Evolutionary conservation across 2,329 filamentous ascomycete genomes (phyloP).

Genomic region (Cladorrhinum sp.): DNA sequence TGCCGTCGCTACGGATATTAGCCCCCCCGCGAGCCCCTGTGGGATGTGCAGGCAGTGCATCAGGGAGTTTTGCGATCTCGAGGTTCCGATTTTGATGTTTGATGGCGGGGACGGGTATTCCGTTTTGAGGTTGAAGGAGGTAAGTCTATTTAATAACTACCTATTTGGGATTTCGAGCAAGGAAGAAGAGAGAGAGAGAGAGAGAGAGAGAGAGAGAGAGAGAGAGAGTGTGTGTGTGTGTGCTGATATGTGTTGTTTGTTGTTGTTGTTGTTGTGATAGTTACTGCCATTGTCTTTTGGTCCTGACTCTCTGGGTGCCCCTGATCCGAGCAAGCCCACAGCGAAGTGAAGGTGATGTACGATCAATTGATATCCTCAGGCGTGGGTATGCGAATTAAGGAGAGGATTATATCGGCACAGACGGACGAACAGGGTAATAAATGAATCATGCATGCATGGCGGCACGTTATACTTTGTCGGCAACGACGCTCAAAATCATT

Average conservation of each 20-base stretch:
- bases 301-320: conserved; percentile 19
- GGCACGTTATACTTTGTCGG: too few relatives aligned
- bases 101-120: conserved; percentile 72
- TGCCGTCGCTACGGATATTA: conserved; percentile 79
- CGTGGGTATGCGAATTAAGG: too few relatives aligned
- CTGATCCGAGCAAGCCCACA: not conserved
- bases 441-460: too few relatives aligned
- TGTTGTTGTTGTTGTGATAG: conserved; percentile 14
- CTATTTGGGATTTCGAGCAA: too few relatives aligned
- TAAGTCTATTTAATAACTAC: too few relatives aligned
- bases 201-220: not conserved
- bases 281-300: conserved; percentile 29
- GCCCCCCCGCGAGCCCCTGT: conserved; percentile 70
- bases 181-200: not conserved
- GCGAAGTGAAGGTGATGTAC: not conserved
- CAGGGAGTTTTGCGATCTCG: conserved; percentile 68
- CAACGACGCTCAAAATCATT: too few relatives aligned
- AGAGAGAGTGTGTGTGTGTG: too few relatives aligned
- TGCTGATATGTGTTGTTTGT: too few relatives aligned
- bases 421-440: too few relatives aligned
- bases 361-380: too few relatives aligned
- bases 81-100: conserved; percentile 86
- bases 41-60: conserved; percentile 95
- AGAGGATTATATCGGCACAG: too few relatives aligned
- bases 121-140: conserved; percentile 62